Base-by-base conservation (phyloP, 2,329 filamentous ascomycete species). In the Aureobasidium mangrovei region DNA sequence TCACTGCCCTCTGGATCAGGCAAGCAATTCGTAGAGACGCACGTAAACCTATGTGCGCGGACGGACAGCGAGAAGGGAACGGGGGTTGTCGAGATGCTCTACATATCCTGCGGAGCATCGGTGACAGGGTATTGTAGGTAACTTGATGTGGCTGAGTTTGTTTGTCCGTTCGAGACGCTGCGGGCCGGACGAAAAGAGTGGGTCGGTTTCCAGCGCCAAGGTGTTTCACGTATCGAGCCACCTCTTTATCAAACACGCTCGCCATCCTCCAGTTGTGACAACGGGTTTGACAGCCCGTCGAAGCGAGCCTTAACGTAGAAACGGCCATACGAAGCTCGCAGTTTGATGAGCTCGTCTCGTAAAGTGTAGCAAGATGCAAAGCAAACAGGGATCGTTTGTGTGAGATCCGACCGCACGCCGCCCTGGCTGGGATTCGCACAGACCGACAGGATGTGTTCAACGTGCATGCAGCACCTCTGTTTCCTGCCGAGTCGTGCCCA, bases 321-420 rank as follows among this genome's bases (percentile, higher is more conserved):
- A 41, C 38, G 29, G 38, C 28, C 42, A 28, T 51, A 12, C n/a
- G 47, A 51, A 32, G 47, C 45, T 39, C 26, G 10, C 24, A 39
- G 46, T 49, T 49, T 49, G 46, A 49, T 49, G 35, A 49, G 46
- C 12, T 12, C 18, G 35, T 49, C 35, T 49, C 46, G 46, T 40
- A 6, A 28, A 24, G 35, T 49, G 46, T 31, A 40, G 46, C 46
- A 49, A 49, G 40, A 24, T n/a, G 27, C 35, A 49, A 32, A 24
- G 35, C 35, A 40, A 49, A 49, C 46, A 40, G 46, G 46, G 46
- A 49, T 49, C 6, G 46, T 31, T 51, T 36, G 38, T 35, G 28
- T 41, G 36, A 42, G 47, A 27, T 41, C n/a, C 38, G 47, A 29
- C 38, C 47, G 38, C 47, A 18, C 18, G 18, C 18, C 18, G 18